phyloP scores from a whole-genome alignment of 305 asterid genomes.

The Fraxinus angustifolia region DNA sequence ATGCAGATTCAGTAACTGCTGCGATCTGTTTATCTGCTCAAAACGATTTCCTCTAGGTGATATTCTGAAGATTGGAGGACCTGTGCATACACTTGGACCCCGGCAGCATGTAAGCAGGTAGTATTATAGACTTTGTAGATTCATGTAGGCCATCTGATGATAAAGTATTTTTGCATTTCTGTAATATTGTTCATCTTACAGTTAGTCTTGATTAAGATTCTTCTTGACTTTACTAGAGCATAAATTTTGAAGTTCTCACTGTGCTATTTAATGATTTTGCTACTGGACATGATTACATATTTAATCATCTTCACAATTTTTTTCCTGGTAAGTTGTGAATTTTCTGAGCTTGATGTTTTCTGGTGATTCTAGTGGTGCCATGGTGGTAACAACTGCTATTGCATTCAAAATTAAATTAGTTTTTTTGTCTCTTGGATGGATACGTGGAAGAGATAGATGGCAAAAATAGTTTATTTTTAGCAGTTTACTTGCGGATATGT shows the following conservation, averaged over 20 bases:
- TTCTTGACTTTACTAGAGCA: conserved; percentile 1
- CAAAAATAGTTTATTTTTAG: not conserved
- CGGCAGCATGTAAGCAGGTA: conserved; percentile 37
- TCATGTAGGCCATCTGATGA: conserved; percentile 29
- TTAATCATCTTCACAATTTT: not conserved
- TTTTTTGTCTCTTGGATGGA: not conserved
- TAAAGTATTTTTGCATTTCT: conserved; percentile 5
- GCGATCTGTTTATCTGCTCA: conserved; percentile 30
- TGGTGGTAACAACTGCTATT: not conserved
- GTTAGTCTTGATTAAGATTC: not conserved
- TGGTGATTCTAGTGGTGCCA: not conserved
- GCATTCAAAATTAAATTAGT: not conserved
- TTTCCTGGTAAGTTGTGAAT: not conserved
- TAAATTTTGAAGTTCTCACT: conserved; percentile 10
- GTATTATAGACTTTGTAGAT: conserved; percentile 28
- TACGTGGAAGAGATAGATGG: not conserved
- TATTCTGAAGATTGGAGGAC: conserved; percentile 33
- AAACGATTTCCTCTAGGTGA: conserved; percentile 29
- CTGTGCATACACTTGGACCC: conserved; percentile 30
- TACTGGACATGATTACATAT: not conserved
- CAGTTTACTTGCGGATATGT: not conserved
- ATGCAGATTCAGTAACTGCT: conserved; percentile 32
- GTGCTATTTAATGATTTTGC: conserved; percentile 5
- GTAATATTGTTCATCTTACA: conserved; percentile 6
- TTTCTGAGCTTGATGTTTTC: not conserved